Conservation (phyloP, 768 basidiomycete genomes). For the Auricularia heimuer region DNA sequence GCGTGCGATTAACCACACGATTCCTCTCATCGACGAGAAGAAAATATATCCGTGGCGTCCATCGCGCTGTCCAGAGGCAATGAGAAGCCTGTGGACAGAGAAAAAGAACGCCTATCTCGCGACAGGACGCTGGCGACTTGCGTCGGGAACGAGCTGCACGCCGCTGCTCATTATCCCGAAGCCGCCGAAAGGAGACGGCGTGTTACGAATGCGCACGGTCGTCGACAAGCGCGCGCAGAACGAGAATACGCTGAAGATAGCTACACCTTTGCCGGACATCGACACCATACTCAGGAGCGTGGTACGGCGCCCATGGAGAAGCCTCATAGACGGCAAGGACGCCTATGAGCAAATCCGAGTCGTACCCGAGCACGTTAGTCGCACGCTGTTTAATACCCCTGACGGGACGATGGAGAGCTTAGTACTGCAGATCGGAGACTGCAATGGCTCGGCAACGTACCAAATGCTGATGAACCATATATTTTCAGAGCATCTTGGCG, state of each 20-base stretch:
- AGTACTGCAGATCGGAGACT: slow-evolving; percentile 28
- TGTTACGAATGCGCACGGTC: slow-evolving; percentile 13
- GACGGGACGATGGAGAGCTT: slow-evolving; percentile 35
- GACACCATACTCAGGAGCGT: slow-evolving; percentile 18
- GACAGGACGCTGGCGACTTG: slow-evolving; percentile 23
- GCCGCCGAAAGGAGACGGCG: slow-evolving; percentile 11
- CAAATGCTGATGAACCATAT: slow-evolving; percentile 36
- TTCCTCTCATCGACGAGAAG: slow-evolving; percentile 24
- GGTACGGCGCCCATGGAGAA: slow-evolving; percentile 9
- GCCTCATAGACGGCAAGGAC: slow-evolving; percentile 21
- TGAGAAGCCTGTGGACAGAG: slow-evolving; percentile 16
- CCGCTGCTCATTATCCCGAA: slow-evolving; percentile 27
- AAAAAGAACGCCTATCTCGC: slow-evolving; percentile 24
- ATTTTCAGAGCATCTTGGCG: slow-evolving; percentile 20
- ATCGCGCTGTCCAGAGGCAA: slow-evolving; percentile 26
- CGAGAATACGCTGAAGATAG: slow-evolving; percentile 23
- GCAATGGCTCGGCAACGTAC: slow-evolving; percentile 29
- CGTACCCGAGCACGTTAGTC: slow-evolving; percentile 7
- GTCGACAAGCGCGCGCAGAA: slow-evolving; percentile 23
- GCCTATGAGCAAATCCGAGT: slow-evolving; percentile 25
- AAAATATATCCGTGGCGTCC: slow-evolving; percentile 25
- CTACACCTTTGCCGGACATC: slow-evolving; percentile 21
- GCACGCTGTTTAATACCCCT: slow-evolving; percentile 24
- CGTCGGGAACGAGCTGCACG: slow-evolving; percentile 17
- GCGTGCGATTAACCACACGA: slow-evolving; percentile 27